Evolutionary conservation across 179 eudicot species (phyloP).

Genomic region (Amaranthus tricolor): DNA sequence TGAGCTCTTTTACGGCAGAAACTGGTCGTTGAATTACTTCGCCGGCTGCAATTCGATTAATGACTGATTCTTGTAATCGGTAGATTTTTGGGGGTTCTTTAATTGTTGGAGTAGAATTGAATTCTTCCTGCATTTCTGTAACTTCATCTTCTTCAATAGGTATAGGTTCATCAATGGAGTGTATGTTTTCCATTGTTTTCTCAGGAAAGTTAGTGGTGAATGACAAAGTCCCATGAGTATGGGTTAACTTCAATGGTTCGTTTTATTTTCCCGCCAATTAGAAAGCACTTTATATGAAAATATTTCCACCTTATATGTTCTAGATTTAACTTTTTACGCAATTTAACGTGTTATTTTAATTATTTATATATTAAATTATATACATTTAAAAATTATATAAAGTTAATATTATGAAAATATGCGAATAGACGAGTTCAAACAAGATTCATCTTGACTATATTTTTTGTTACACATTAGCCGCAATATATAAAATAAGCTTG

Average conservation of each 20-base stretch:
- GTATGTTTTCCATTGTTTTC: background rate
- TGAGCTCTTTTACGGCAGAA: constrained; percentile 84
- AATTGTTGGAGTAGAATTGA: background rate
- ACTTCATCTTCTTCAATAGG: constrained; percentile 23
- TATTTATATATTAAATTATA: too few relatives aligned
- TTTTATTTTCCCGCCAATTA: constrained; percentile 11
- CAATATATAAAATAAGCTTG: too few relatives aligned
- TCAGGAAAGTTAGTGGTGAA: background rate
- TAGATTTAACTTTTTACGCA: too few relatives aligned
- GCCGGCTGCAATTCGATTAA: constrained; percentile 92
- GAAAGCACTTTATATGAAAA: background rate
- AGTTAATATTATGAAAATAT: too few relatives aligned
- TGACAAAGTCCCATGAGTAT: background rate
- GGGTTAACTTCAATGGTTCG: background rate
- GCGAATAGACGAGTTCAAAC: too few relatives aligned
- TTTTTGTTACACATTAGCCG: too few relatives aligned
- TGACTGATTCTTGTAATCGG: constrained; percentile 75
- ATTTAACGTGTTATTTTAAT: too few relatives aligned
- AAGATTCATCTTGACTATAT: too few relatives aligned
- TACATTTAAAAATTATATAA: too few relatives aligned
- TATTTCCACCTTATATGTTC: too few relatives aligned
- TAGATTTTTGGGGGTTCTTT: constrained; percentile 62
- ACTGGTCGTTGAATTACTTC: constrained; percentile 95
- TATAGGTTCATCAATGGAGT: constrained; percentile 3
- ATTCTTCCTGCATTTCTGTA: background rate